A percentile compares a stretch with the other conserved stretches of the same genome.
These are phyloP conservation scores for Amyloporia xantha DNA, from an alignment of 768 basidiomycete genomes.

Conservation along the genomic window DNA sequence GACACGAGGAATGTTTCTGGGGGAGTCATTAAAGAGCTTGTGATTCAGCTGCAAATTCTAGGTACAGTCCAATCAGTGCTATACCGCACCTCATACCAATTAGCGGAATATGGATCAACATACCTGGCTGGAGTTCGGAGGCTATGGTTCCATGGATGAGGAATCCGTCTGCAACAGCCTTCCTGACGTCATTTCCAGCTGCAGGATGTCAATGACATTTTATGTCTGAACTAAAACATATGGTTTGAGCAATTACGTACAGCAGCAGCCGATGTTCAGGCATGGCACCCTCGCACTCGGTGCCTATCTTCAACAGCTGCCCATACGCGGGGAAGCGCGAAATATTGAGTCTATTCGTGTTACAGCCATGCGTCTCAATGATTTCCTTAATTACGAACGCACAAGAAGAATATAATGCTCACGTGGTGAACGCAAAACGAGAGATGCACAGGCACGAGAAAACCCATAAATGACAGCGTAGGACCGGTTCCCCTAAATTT, in stretches of 20 bases:
- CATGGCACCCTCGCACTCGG: constrained; percentile 29
- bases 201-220: not conserved
- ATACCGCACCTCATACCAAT: too few species aligned
- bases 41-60: not conserved
- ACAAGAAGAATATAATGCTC: too few species aligned
- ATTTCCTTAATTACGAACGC: too few species aligned
- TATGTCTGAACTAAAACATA: not conserved
- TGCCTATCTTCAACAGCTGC: constrained; percentile 29
- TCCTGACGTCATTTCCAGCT: constrained; percentile 41
- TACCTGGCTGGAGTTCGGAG: too few species aligned
- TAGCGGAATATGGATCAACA: too few species aligned
- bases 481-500: too few species aligned
- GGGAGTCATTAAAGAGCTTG: not conserved
- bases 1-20: not conserved
- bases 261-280: constrained; percentile 40
- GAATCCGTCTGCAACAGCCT: constrained; percentile 32
- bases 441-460: too few species aligned
- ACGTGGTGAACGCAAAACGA: not conserved
- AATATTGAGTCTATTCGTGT: not conserved
- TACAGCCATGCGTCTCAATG: too few species aligned
- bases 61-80: not conserved
- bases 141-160: constrained; percentile 18
- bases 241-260: constrained; percentile 22
- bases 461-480: too few species aligned
- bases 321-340: constrained; percentile 15